phyloP scores from a whole-genome alignment of 2,329 filamentous ascomycete genomes.

The Beauveria sp. region DNA sequence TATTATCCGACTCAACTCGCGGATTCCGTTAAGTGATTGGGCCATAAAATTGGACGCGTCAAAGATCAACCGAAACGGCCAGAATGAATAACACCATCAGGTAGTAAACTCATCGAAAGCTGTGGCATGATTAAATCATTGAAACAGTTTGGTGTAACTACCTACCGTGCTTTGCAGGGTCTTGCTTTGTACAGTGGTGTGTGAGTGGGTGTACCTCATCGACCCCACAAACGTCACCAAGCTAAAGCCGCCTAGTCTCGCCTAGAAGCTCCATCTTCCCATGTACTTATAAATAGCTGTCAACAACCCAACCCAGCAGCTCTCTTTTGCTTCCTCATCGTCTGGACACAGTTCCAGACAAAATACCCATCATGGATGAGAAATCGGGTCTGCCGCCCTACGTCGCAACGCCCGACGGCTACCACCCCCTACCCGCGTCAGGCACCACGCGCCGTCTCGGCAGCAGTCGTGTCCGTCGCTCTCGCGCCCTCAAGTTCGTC shows the following conservation, averaged over 20 bases:
- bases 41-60: neutral
- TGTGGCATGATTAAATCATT: too few species aligned
- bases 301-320: neutral
- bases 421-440: slow-evolving; percentile 13
- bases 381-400: slow-evolving; percentile 12
- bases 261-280: neutral
- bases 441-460: slow-evolving; percentile 14
- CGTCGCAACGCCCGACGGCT: slow-evolving; percentile 11
- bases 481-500: slow-evolving; percentile 35
- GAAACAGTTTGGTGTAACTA: too few species aligned
- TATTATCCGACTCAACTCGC: too few species aligned
- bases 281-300: neutral
- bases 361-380: slow-evolving; percentile 10
- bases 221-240: slow-evolving; percentile 1
- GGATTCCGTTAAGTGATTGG: neutral
- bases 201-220: neutral
- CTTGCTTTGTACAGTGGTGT: too few species aligned
- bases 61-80: too few species aligned
- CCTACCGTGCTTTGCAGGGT: too few species aligned
- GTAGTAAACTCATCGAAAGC: neutral
- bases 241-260: neutral
- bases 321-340: neutral
- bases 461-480: slow-evolving; percentile 29
- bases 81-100: too few species aligned
- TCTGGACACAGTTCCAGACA: neutral